Conservation (phyloP, 148 eudicot species). For the Chenopodium album region DNA sequence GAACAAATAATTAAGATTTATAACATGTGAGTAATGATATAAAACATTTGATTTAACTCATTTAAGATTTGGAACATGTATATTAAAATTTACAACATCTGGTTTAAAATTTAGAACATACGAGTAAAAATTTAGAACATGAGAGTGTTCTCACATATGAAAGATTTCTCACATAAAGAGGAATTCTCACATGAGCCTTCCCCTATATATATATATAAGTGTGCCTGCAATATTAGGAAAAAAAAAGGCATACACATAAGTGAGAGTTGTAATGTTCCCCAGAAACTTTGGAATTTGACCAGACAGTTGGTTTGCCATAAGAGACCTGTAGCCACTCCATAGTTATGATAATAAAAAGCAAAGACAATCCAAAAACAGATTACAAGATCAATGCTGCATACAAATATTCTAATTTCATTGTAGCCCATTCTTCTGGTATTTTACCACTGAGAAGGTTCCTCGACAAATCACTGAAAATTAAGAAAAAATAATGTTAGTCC, state of each 20-base stretch:
- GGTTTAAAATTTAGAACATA: too few relatives aligned
- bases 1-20: too few relatives aligned
- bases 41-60: too few relatives aligned
- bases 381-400: conserved; percentile 18
- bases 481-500: conserved; percentile 10
- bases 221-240: not conserved
- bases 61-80: too few relatives aligned
- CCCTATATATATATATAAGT: too few relatives aligned
- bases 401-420: conserved; percentile 34
- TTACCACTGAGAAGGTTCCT: conserved; percentile 42
- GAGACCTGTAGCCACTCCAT: conserved; percentile 22
- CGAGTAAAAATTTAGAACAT: too few relatives aligned
- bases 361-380: not conserved
- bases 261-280: conserved; percentile 34
- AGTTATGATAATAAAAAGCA: not conserved
- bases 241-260: conserved; percentile 25
- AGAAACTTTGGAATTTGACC: conserved; percentile 35
- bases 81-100: too few relatives aligned
- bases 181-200: too few relatives aligned
- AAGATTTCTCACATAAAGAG: too few relatives aligned
- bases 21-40: too few relatives aligned
- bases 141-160: too few relatives aligned
- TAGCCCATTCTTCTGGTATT: conserved; percentile 43
- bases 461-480: conserved; percentile 32
- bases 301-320: conserved; percentile 33